Evolutionary conservation across 148 eudicot genomes (phyloP).

Genomic region (Dysphania ambrosioides): DNA sequence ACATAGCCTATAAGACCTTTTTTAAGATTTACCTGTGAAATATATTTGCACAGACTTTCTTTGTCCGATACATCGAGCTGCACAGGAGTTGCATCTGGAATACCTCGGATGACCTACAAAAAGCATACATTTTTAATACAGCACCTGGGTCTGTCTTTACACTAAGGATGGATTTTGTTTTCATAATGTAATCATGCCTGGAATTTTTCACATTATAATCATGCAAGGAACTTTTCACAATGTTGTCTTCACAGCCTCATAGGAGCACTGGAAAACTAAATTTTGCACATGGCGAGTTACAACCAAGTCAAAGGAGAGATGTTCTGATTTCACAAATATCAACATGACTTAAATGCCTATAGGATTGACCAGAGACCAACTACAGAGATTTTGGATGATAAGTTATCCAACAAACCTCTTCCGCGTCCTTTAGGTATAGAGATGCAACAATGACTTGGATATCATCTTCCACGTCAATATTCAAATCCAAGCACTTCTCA

Average conservation of each 20-base stretch:
- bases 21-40: constrained; percentile 54
- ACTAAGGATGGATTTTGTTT: too few relatives aligned
- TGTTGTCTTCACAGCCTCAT: not conserved
- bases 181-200: not conserved
- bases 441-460: constrained; percentile 90
- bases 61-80: constrained; percentile 71
- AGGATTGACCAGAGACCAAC: not conserved
- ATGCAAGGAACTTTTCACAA: not conserved
- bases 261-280: not conserved
- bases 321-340: not conserved
- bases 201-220: not conserved
- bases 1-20: not conserved
- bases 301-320: not conserved
- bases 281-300: too few relatives aligned
- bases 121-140: not conserved
- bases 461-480: constrained; percentile 44
- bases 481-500: constrained; percentile 36
- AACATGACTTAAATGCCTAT: not conserved
- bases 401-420: constrained; percentile 56
- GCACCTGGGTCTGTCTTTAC: not conserved
- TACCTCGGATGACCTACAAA: constrained; percentile 65
- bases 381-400: not conserved
- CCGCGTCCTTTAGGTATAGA: constrained; percentile 76
- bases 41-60: constrained; percentile 48
- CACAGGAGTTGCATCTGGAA: constrained; percentile 84